Evolutionary conservation across 805 yeast species (phyloP).

Genomic region (Priceomyces carsonii): DNA sequence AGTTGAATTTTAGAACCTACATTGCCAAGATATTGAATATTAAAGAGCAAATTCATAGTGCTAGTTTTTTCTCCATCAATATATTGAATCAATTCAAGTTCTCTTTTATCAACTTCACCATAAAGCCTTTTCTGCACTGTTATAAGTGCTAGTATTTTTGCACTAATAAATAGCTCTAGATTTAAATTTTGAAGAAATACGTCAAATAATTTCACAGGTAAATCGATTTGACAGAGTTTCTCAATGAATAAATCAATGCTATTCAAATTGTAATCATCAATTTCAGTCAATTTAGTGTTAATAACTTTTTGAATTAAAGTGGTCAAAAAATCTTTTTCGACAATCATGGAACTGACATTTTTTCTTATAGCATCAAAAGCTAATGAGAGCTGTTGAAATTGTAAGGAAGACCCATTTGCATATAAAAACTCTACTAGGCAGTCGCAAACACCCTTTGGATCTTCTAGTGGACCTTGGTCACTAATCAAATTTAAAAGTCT

Average conservation of each 20-base stretch:
- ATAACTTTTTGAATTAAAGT: constrained; percentile 12
- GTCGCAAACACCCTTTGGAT: background rate
- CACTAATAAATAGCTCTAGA: constrained; percentile 21
- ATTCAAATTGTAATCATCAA: constrained; percentile 15
- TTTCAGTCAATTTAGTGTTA: constrained; percentile 16
- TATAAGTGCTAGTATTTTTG: constrained; percentile 32
- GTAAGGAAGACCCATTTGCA: constrained; percentile 4
- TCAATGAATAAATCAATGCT: constrained; percentile 17
- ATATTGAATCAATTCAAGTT: constrained; percentile 30
- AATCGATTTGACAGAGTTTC: constrained; percentile 7
- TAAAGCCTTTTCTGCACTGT: constrained; percentile 19
- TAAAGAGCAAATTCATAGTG: constrained; percentile 25
- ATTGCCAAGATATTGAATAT: constrained; percentile 50
- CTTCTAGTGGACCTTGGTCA: constrained; percentile 1
- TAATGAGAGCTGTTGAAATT: constrained; percentile 4
- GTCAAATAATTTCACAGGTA: constrained; percentile 5
- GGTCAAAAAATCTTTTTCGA: constrained; percentile 1
- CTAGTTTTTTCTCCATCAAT: constrained; percentile 33
- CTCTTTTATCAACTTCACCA: constrained; percentile 23
- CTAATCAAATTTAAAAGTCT: constrained; percentile 14
- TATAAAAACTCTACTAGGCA: constrained; percentile 3
- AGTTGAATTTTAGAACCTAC: constrained; percentile 36
- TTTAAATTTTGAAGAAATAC: constrained; percentile 13
- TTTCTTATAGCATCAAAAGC: constrained; percentile 4
- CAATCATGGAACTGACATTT: constrained; percentile 1